phyloP scores from a whole-genome alignment of 1,284 basidiomycete species.

The Fistulina hepatica region DNA sequence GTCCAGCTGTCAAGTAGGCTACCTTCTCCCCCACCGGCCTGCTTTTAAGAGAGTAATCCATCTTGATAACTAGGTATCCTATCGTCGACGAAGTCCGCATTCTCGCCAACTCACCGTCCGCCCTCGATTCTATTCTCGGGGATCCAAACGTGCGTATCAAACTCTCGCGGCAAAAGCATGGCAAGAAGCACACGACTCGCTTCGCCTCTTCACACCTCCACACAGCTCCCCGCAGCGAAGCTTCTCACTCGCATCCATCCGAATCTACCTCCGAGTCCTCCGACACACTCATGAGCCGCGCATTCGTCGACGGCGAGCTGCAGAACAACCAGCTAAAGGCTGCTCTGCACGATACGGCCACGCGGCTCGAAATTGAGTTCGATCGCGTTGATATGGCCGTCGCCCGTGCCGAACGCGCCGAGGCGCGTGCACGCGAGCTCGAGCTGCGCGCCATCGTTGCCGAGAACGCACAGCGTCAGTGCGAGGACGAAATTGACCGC shows the following conservation, averaged over 20 bases:
- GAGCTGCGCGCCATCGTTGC: not conserved
- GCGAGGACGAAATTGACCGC: conserved; percentile 33
- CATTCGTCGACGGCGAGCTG: conserved; percentile 51
- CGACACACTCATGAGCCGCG: conserved; percentile 20
- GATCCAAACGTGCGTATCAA: conserved; percentile 22
- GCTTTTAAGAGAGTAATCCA: too few species aligned
- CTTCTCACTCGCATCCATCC: conserved; percentile 20
- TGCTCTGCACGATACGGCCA: conserved; percentile 39
- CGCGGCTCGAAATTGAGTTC: conserved; percentile 47
- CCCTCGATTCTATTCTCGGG: conserved; percentile 22
- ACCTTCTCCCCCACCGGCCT: too few species aligned
- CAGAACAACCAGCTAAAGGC: conserved; percentile 47
- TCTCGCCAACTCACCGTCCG: conserved; percentile 24
- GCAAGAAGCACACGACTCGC: conserved; percentile 10
- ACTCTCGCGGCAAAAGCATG: too few species aligned
- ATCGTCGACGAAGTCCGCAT: conserved; percentile 22
- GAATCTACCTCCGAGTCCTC: conserved; percentile 19
- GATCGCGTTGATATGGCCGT: conserved; percentile 48
- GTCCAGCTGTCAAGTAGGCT: too few species aligned
- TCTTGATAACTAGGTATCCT: conserved; percentile 14
- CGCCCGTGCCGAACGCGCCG: conserved; percentile 41
- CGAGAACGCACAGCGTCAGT: conserved; percentile 38
- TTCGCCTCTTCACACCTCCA: conserved; percentile 7
- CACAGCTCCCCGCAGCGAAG: conserved; percentile 10
- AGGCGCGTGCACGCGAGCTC: conserved; percentile 35